Percentiles rank a stretch among this genome's conserved stretches.
Conservation (phyloP, 2,329 filamentous ascomycete genomes). For the Cladophialophora bantiana region DNA sequence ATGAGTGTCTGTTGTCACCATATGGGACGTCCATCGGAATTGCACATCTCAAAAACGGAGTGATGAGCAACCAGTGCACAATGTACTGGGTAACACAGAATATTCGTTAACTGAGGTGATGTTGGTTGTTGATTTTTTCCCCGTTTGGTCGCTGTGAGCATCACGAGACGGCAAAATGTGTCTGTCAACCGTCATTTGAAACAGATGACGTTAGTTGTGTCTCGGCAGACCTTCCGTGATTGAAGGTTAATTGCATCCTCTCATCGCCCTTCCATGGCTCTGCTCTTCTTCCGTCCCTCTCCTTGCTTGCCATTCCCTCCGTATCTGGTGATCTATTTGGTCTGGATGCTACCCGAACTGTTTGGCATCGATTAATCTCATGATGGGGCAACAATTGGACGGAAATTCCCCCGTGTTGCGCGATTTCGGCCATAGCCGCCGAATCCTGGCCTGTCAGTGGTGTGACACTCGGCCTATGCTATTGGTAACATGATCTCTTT, state of each 20-base stretch:
- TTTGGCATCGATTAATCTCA: neutral
- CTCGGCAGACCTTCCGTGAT: neutral
- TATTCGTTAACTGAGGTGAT: neutral
- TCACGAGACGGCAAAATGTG: neutral
- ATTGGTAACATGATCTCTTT: slow-evolving; percentile 17
- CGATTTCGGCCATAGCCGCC: slow-evolving; percentile 31
- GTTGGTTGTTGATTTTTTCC: neutral
- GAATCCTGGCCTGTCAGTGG: slow-evolving; percentile 16
- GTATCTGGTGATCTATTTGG: neutral
- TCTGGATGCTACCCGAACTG: neutral
- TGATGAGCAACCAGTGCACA: neutral
- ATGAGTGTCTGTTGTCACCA: neutral
- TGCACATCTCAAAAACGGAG: neutral
- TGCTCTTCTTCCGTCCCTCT: neutral
- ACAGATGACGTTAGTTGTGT: neutral
- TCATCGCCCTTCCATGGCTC: neutral
- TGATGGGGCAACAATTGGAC: neutral
- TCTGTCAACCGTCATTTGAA: slow-evolving; percentile 4
- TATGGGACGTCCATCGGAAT: neutral
- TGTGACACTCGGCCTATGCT: slow-evolving; percentile 16
- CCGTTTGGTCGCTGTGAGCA: neutral
- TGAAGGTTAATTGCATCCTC: neutral
- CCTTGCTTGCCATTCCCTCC: neutral
- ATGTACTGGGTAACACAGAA: neutral
- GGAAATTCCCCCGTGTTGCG: slow-evolving; percentile 8